Base-by-base conservation (phyloP, 2,329 filamentous ascomycete genomes). In the Epichloe baconii region DNA sequence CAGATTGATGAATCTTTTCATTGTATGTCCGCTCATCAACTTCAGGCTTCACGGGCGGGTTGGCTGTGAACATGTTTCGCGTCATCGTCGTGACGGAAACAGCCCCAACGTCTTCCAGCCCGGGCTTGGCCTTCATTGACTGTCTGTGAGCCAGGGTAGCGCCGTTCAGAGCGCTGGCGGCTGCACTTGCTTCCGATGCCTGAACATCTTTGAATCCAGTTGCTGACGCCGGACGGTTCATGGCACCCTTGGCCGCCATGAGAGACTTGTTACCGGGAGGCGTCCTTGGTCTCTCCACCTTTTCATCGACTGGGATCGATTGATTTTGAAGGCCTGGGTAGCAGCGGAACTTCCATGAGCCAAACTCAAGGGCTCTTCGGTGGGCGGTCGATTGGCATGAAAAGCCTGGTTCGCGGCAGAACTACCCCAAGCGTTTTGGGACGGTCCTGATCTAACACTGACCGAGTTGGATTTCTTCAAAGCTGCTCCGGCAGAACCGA, bases 1-100 rank as follows among this genome's bases (percentile, higher is more conserved):
- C 88, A 19, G 88, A 91, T 34, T 88, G 87, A 56, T 84, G 85
- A 3, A 95, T 71, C 4, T 82, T 80, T 57, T 88, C 85, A 44
- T 83, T 78, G 52, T 78, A 80, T 54, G 78, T 82, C 64, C 82
- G 78, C 60, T 95, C 88, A 41, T 93, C 83, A 0, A 81, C 69
- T 61, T 94, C 87, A 2, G 78, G 71, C 26, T 79, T 75, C 3
- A 94, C 79, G 0, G 83, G 83, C 4, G 89, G 88, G 36, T 80
- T 71, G 1, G 86, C 83, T 0, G 85, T 88, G 62, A 85, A 95
- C 80, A 95, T 86, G 54, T 83, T 81, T 54, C 82, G 75, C 37
- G 78, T 74, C 68, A 88, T 79, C 51, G 79, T 86, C 38, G 82
- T 83, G 52, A 75, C 76, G 1, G 85, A 80, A 41, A 83, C 69